Percentiles rank a stretch among this genome's conserved stretches.
Conservation (phyloP, 345 rosid genomes). For the Linum trigynum region DNA sequence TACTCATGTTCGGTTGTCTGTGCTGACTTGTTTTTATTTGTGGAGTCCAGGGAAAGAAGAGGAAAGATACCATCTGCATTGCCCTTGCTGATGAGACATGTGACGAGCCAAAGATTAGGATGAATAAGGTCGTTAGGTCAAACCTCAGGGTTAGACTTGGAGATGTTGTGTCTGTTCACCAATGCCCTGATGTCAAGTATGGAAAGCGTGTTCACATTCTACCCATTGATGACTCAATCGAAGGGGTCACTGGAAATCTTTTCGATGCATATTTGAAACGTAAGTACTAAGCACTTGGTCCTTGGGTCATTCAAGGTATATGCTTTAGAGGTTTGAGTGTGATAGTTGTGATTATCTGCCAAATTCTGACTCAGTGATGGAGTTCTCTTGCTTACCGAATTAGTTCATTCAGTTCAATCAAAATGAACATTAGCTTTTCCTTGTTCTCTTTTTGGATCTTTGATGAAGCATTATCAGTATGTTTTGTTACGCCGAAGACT, state of each 20-base stretch:
- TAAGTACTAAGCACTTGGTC: conserved; percentile 24
- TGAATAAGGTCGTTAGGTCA: conserved; percentile 81
- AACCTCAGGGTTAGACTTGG: conserved; percentile 90
- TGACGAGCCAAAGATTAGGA: conserved; percentile 76
- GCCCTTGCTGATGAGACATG: conserved; percentile 79
- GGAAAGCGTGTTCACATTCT: conserved; percentile 93
- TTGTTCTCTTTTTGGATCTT: not conserved
- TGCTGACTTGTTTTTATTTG: not conserved
- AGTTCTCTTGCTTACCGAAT: too few relatives aligned
- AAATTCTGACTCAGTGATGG: too few relatives aligned
- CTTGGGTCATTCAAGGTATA: not conserved
- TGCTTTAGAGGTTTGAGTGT: not conserved
- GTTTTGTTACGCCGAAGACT: too few relatives aligned
- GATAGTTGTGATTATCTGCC: not conserved
- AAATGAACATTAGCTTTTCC: too few relatives aligned
- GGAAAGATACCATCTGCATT: conserved; percentile 75
- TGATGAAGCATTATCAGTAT: not conserved
- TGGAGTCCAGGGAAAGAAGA: conserved; percentile 60
- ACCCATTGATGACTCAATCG: conserved; percentile 82
- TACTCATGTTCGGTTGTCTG: too few relatives aligned
- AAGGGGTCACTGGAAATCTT: conserved; percentile 86
- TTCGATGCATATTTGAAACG: conserved; percentile 92
- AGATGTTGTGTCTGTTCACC: conserved; percentile 82
- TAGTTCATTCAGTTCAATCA: too few relatives aligned
- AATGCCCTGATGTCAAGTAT: conserved; percentile 84